Evolutionary conservation across 2,329 filamentous ascomycete genomes (phyloP), one percentile per base, ranked within the genome.

Genomic region (Aspergillus phoenicis): DNA sequence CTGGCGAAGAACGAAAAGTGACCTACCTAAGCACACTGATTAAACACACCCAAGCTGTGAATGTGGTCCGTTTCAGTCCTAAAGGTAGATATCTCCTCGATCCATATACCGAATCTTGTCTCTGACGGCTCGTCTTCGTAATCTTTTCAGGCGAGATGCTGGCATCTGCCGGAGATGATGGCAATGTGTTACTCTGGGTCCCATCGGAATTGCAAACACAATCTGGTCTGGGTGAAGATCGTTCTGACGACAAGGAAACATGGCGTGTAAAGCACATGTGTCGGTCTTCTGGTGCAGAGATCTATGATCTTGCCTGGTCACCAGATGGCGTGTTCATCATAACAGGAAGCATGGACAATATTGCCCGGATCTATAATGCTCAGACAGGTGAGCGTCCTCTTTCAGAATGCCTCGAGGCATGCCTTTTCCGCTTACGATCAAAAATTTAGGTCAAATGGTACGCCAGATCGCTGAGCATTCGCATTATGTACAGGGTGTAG

Each of bases 231-330:
- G 93, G 93, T 65, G 91, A 93, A 71, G 93, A 97, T 69, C 87
- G 86, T 52, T 84, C 89, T 58, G 95, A 97, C 70, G 95, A 99
- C 75, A 96, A 97, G 78, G 95, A 99, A 78, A 91, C 91, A 67
- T 99, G 95, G 95, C 85, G 94, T 64, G 90, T 94, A 64, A 98
- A 96, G 80, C 92, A 97, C 75, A 98, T 98, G 95, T 98, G 93
- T 78, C 88, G 95, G 64, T 96, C 93, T 49, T 91, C 91, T 2
- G 94, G 93, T 38, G 92, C 93, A 10, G 95, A 99, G 77, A 98
- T 99, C 68, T 99, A 99, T 79, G 95, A 99, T 77, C 82, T 99
- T 60, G 95, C 95, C 54, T 99, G 95, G 96, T 98, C 95, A 52
- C 96, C 96, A n/a, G 95, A 99, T 77, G 93, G 91, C 41, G 83